Base-by-base conservation (phyloP, 1,284 basidiomycete genomes). In the Moesziomyces parantarcticus region DNA sequence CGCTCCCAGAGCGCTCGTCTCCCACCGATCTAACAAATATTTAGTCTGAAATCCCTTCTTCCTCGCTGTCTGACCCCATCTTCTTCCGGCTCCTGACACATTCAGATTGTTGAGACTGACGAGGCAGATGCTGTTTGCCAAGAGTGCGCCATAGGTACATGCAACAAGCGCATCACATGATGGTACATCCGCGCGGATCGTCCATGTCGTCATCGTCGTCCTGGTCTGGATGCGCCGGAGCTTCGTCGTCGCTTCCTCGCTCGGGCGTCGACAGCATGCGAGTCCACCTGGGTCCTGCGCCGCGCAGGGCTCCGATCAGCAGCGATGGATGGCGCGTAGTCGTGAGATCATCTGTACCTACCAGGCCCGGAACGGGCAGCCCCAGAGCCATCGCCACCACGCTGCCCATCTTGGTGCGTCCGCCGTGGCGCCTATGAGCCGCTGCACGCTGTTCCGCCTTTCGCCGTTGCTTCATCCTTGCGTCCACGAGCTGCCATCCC, bases 401-500 rank as follows among this genome's bases (percentile, higher is more conserved):
- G 26, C 50, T 65, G 7, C 44, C 36, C 8, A 69, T 57, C 21
- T 58, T 63, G 34, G 43, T 43, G 11, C 57, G 23, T 1, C 65
- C 58, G 5, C 50, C 50, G 2, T 58, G 50, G 22, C 39, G 29
- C 25, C 45, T 48, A n/a, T 51, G 42, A 29, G 62, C 50, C 9
- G 44, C 46, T 8, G 58, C 71, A 7, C 53, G 50, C 50, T 55
- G 47, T 22, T 76, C 62, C 10, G 64, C 58, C 46, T 76, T 68
- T 34, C 63, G 44, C 54, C 57, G 55, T 39, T 64, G 62, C 53
- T 71, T 75, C 29, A 59, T 25, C 26, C 66, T 46, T 8, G 55
- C 58, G 51, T 77, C 72, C 16, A 77, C 65, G 34, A 57, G 20
- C 56, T 79, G 72, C 77, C 77, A 79, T 39, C 58, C 68, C 65